Percentiles rank a stretch among this genome's conserved stretches.
Conservation (phyloP, 2,329 filamentous ascomycete species). For the Ophioceras dolichostomum region DNA sequence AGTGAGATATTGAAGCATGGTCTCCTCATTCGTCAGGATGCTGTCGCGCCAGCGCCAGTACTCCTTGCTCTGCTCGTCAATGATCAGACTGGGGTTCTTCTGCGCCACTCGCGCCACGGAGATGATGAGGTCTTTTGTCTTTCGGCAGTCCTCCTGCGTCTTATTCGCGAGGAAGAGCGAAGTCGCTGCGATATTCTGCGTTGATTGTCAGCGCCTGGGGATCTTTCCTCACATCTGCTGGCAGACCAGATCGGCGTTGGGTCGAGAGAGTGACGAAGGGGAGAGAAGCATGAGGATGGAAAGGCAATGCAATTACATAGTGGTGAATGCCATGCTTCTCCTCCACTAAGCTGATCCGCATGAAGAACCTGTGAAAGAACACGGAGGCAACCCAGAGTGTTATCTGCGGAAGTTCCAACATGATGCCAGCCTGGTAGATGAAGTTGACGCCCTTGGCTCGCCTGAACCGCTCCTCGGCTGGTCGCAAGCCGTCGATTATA, state of each 20-base stretch:
- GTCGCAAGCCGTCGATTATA: constrained; percentile 66
- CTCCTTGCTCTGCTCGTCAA: constrained; percentile 95
- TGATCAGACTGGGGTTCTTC: constrained; percentile 79
- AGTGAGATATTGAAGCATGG: constrained; percentile 81
- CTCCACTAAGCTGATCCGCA: constrained; percentile 73
- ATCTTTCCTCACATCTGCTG: too few relatives aligned
- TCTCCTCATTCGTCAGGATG: constrained; percentile 83
- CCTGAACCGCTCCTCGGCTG: constrained; percentile 65
- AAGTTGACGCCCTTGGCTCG: constrained; percentile 93
- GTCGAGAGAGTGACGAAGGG: too few relatives aligned
- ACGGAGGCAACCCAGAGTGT: constrained; percentile 86
- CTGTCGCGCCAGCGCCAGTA: constrained; percentile 97
- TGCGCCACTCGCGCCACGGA: constrained; percentile 90
- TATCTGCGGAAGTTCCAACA: constrained; percentile 82
- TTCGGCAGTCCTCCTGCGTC: constrained; percentile 91
- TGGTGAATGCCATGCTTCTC: constrained; percentile 73
- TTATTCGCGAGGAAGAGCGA: constrained; percentile 92
- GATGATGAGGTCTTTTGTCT: constrained; percentile 89
- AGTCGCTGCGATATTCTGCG: constrained; percentile 81
- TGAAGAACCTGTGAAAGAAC: constrained; percentile 93
- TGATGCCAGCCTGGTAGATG: constrained; percentile 85
- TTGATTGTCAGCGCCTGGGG: too few relatives aligned
- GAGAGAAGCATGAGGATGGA: neutral
- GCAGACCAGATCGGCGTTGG: too few relatives aligned
- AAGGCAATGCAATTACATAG: constrained; percentile 61